Base-by-base conservation (phyloP, 2,329 filamentous ascomycete species). In the Thielaviopsis populi region DNA sequence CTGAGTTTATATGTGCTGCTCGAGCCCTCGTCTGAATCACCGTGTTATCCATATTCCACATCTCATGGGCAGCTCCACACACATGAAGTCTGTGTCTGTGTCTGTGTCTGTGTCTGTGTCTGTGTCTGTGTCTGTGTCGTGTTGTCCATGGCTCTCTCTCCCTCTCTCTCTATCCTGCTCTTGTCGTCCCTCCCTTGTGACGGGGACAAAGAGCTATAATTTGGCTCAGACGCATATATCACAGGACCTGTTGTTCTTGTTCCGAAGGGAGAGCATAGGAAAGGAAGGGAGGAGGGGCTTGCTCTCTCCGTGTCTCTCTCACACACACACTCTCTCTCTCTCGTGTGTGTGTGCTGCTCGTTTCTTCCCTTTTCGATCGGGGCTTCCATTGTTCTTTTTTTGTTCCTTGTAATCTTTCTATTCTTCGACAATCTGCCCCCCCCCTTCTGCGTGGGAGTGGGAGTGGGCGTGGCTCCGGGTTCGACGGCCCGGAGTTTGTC, bases 301-400 rank as follows among this genome's bases (percentile, higher is more conserved):
- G 46, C 19, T 50, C 19, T 15, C 19, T 19, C 43, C 19, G 17
- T 19, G 17, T 22, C 22, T 33, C 24, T 27, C 15, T 7, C 24
- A n/a, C n/a, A n/a, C n/a, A n/a, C n/a, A n/a, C n/a, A n/a, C n/a
- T n/a, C n/a, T n/a, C n/a, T n/a, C n/a, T n/a, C n/a, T n/a, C n/a
- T n/a, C n/a, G n/a, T n/a, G n/a, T n/a, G n/a, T n/a, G n/a, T n/a
- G 13, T 6, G 27, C 50, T 37, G 7, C 27, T 56, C 50, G 50
- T 33, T 4, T 33, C 27, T 56, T 22, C 50, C 15, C 17, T 56
- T 56, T 56, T 30, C 22, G 48, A 19, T 53, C 48, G 48, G 33
- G 33, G 5, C 50, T 56, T 56, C 50, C n/a, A 56, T 56, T 56
- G 27, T 56, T 56, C 50, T 56, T 56, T 56, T 56, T 56, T 56